Conservation (phyloP, 306 rosid genomes). For the Luffa acutangula region DNA sequence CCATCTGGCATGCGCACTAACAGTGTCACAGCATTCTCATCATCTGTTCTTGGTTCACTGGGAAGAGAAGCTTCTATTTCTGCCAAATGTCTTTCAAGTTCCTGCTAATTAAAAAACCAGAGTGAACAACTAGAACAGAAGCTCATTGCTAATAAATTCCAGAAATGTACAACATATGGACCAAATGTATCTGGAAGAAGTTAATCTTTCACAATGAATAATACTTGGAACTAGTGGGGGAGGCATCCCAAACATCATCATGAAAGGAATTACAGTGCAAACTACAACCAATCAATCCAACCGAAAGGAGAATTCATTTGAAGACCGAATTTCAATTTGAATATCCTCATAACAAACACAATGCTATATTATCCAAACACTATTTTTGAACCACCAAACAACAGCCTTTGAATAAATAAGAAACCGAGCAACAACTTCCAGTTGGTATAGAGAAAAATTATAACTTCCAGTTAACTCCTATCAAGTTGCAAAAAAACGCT, state of each 20-base stretch:
- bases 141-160: not conserved
- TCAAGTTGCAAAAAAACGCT: not conserved
- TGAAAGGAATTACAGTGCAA: not conserved
- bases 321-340: not conserved
- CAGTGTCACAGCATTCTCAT: constrained; percentile 67
- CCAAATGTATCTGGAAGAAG: not conserved
- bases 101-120: constrained; percentile 34
- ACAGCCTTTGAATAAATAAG: not conserved
- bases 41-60: constrained; percentile 61
- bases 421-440: not conserved
- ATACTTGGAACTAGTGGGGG: not conserved
- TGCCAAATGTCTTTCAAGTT: constrained; percentile 63
- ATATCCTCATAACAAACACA: not conserved
- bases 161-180: not conserved
- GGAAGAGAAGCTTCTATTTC: constrained; percentile 77
- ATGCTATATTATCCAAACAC: not conserved
- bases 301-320: not conserved
- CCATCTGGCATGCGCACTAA: constrained; percentile 94
- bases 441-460: not conserved
- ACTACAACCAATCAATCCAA: not conserved
- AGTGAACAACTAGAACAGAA: not conserved
- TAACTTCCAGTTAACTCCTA: not conserved
- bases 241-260: not conserved
- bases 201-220: not conserved
- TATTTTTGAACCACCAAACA: too few relatives aligned